These are phyloP conservation scores for Fusarium torreyae DNA, from an alignment of 2,329 filamentous ascomycete genomes.

Conservation along the genomic window DNA sequence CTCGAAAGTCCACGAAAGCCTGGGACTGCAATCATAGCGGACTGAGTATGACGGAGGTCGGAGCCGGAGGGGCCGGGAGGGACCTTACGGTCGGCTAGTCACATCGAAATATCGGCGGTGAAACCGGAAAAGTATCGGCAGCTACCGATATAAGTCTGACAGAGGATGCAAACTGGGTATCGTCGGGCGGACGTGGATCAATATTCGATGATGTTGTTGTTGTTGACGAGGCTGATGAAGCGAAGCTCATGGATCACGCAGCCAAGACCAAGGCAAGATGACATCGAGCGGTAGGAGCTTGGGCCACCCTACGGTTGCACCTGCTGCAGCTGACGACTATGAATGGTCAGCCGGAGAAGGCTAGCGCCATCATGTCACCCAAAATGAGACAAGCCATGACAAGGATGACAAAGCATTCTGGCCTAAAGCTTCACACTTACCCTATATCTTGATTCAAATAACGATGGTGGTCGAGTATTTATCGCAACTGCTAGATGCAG, in stretches of 20 bases:
- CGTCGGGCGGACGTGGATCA: neutral
- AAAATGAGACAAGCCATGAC: slow-evolving; percentile 1
- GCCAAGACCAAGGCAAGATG: slow-evolving; percentile 28
- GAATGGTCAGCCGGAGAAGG: slow-evolving; percentile 30
- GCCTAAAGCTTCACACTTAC: slow-evolving; percentile 1
- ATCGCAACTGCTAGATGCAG: neutral
- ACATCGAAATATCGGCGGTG: slow-evolving; percentile 33
- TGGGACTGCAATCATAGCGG: slow-evolving; percentile 43
- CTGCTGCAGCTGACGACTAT: slow-evolving; percentile 16
- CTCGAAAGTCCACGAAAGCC: slow-evolving; percentile 34
- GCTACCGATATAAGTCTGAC: neutral
- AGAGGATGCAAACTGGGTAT: neutral
- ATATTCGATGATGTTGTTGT: slow-evolving; percentile 25
- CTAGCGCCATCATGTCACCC: slow-evolving; percentile 13
- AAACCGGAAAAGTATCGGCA: neutral
- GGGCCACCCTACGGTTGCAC: slow-evolving; percentile 33
- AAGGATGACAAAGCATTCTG: slow-evolving; percentile 25
- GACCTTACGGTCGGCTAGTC: slow-evolving; percentile 40
- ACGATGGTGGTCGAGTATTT: neutral
- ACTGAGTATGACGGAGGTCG: slow-evolving; percentile 16
- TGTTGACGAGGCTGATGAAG: slow-evolving; percentile 38
- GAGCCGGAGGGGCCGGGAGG: slow-evolving; percentile 38
- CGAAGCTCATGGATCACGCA: slow-evolving; percentile 10
- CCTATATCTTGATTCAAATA: slow-evolving; percentile 12
- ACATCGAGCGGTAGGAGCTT: slow-evolving; percentile 39